Evolutionary conservation across 805 yeast genomes (phyloP), one percentile per base, ranked within the genome.

Genomic region (Saturnispora gosingensis): DNA sequence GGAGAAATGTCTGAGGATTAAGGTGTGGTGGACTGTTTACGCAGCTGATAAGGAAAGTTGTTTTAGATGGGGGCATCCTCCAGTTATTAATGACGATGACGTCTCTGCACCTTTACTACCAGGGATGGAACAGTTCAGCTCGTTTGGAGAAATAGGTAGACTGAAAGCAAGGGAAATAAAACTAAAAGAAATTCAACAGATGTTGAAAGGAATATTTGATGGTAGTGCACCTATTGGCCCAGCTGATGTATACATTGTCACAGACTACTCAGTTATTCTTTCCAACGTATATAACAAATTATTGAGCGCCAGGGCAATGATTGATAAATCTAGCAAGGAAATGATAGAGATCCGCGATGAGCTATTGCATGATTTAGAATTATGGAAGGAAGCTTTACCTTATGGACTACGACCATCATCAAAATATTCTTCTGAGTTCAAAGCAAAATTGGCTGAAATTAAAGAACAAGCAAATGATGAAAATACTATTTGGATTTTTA

Each of bases 11-110:
- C 59, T 62, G 3, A 69, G 78, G 22, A 61, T 75, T 24, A 55
- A 63, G 10, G 50, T 81, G 22, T 82, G 82, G 79, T 73, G 78
- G 71, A 55, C 66, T 15, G 72, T 81, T 45, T 77, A 72, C 56
- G 53, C 66, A n/a, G 51, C 69, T 15, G 85, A 81, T 56, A 68
- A 70, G 43, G 75, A 72, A 16, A 52, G 66, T 15, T 69, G 77
- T 47, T 60, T 75, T 51, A 72, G 73, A 49, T 59, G 71, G 45
- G 83, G 84, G 1, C 72, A 72, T 48, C 74, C 82, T 2, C 76
- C 82, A 0, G 58, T 72, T 34, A 65, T 78, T 36, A 68, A 69
- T 55, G 70, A 66, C 46, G 54, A 54, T 8, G 81, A 77, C 57
- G 62, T 71, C 11, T 58, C 72, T 2, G 59, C 71, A 1, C 67